These are phyloP conservation scores for Botryotinia convoluta DNA, from an alignment of 2,329 filamentous ascomycete genomes.

Conservation along the genomic window DNA sequence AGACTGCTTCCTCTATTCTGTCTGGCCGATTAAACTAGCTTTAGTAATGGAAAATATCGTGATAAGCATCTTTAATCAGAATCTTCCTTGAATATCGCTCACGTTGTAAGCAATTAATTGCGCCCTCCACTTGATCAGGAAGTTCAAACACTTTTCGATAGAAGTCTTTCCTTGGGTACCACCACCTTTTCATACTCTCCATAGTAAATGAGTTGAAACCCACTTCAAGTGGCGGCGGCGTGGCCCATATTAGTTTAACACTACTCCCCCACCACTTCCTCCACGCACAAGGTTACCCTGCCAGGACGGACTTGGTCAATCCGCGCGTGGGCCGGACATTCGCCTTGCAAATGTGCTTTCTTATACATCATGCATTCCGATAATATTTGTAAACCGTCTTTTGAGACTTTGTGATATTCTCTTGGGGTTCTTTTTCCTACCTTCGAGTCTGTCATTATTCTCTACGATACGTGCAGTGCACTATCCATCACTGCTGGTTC, in stretches of 20 bases:
- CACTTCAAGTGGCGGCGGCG: conserved; percentile 22
- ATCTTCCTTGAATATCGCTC: background rate
- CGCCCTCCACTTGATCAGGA: background rate
- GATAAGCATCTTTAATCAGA: background rate
- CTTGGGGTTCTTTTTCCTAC: conserved; percentile 29
- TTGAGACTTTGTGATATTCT: conserved; percentile 27
- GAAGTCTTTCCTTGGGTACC: background rate
- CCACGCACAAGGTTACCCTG: conserved; percentile 19
- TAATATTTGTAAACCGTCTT: conserved; percentile 27
- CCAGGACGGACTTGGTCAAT: conserved; percentile 28
- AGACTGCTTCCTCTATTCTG: conserved; percentile 21
- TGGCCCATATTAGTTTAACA: conserved; percentile 21
- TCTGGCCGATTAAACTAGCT: conserved; percentile 11
- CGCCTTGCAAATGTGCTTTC: conserved; percentile 22
- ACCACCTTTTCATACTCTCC: conserved; percentile 13
- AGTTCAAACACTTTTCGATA: conserved; percentile 7
- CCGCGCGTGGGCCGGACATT: conserved; percentile 33
- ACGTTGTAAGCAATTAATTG: conserved; percentile 12
- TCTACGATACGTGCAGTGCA: conserved; percentile 32
- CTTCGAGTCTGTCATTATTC: conserved; percentile 30
- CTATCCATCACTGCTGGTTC: conserved; percentile 38
- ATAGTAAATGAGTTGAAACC: conserved; percentile 26
- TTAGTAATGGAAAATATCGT: background rate
- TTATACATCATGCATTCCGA: conserved; percentile 39
- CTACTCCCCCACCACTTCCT: conserved; percentile 21